A percentile compares a stretch with the other conserved stretches of the same genome.
These are phyloP conservation scores for Solanum tarijense DNA, from an alignment of 257 asterid genomes.

Conservation along the genomic window DNA sequence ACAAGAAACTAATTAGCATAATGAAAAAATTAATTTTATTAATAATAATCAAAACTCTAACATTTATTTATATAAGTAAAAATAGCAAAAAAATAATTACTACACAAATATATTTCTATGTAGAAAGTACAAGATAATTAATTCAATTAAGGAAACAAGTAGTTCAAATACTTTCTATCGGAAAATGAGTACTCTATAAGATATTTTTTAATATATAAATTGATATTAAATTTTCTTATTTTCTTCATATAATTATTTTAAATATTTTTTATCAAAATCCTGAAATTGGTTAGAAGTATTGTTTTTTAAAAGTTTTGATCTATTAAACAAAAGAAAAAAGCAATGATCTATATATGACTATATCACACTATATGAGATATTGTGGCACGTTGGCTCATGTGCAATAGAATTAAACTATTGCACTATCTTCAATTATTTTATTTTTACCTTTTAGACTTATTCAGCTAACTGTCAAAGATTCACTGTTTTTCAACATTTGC, in stretches of 20 bases:
- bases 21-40: no score
- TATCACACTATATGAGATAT: neutral
- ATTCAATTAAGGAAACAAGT: no score
- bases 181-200: no score
- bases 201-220: neutral
- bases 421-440: constrained; percentile 6
- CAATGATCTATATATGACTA: neutral
- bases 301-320: no score
- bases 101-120: neutral
- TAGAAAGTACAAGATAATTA: no score
- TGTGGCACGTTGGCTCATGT: neutral
- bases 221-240: neutral
- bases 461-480: neutral
- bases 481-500: neutral
- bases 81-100: no score
- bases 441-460: neutral
- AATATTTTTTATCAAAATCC: neutral
- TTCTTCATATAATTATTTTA: neutral
- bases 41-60: neutral
- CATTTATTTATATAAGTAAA: neutral
- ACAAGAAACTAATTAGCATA: neutral
- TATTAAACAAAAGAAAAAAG: neutral
- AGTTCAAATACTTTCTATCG: neutral
- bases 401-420: neutral
- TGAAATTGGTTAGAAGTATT: neutral